Conservation (phyloP, 208 protist genomes). For the Trypanosoma vivax region DNA sequence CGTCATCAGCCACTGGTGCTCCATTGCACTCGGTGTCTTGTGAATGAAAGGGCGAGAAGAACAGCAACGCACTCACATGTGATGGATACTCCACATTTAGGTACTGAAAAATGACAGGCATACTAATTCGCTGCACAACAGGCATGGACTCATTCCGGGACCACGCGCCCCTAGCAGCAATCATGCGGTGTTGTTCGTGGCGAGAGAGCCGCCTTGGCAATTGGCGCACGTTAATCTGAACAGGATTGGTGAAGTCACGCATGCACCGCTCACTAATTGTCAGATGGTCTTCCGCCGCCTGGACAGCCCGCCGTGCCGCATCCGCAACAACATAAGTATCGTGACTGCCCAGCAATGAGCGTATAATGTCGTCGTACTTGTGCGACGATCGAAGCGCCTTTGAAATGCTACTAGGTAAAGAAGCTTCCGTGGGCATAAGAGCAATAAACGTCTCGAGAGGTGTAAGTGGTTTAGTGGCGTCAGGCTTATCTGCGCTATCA, state of each 20-base stretch:
- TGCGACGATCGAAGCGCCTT: conserved; percentile 28
- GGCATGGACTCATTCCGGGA: conserved; percentile 33
- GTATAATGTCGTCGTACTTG: conserved; percentile 19
- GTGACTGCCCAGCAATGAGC: conserved; percentile 47
- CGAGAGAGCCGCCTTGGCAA: conserved; percentile 44
- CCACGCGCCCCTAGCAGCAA: conserved; percentile 35
- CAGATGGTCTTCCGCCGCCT: conserved; percentile 27
- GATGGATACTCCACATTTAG: conserved; percentile 16
- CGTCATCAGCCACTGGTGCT: not conserved
- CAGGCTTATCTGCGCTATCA: not conserved
- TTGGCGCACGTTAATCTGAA: conserved; percentile 71
- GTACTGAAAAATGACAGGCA: conserved; percentile 26
- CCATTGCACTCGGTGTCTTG: conserved; percentile 3
- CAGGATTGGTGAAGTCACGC: conserved; percentile 64
- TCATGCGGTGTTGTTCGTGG: conserved; percentile 72
- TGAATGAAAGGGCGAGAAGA: conserved; percentile 16
- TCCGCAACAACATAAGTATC: conserved; percentile 35
- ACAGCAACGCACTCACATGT: conserved; percentile 20
- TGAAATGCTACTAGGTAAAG: conserved; percentile 43
- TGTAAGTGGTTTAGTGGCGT: conserved; percentile 39
- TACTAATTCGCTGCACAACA: conserved; percentile 33
- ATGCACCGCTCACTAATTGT: conserved; percentile 66
- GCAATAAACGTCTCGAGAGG: conserved; percentile 78
- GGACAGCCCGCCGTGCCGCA: conserved; percentile 45
- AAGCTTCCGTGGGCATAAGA: conserved; percentile 71